A percentile compares a stretch with the other conserved stretches of the same genome.
Conservation (phyloP, 805 yeast species). For the Helenozyma baotianmanensis region DNA sequence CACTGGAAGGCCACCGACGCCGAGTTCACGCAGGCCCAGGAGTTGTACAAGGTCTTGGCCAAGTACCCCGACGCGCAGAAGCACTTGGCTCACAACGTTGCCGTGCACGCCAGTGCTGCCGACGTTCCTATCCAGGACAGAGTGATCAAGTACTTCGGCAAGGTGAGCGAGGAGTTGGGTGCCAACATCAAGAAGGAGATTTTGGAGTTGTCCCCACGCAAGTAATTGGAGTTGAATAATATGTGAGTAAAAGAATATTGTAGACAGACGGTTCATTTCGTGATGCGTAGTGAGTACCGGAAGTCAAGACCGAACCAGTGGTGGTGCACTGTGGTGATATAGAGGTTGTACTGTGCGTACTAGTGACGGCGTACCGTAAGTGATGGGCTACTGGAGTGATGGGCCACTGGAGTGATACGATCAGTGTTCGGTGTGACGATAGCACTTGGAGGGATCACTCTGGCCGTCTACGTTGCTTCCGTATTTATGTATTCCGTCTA, state of each 20-base stretch:
- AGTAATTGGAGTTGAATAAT: slow-evolving; percentile 12
- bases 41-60: slow-evolving; percentile 73
- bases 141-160: slow-evolving; percentile 69
- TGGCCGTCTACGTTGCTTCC: too few species aligned
- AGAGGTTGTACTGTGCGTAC: too few species aligned
- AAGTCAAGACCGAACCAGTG: not conserved
- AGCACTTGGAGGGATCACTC: too few species aligned
- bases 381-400: too few species aligned
- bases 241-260: not conserved
- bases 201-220: slow-evolving; percentile 47
- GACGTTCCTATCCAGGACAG: slow-evolving; percentile 71
- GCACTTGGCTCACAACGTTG: slow-evolving; percentile 77
- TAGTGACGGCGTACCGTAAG: too few species aligned
- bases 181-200: slow-evolving; percentile 61
- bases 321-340: too few species aligned
- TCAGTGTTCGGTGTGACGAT: too few species aligned
- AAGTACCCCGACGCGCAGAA: slow-evolving; percentile 78
- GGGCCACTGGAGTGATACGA: too few species aligned
- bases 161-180: slow-evolving; percentile 69
- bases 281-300: too few species aligned
- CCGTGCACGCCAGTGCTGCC: slow-evolving; percentile 69
- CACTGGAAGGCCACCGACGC: slow-evolving; percentile 77
- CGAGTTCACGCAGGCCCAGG: slow-evolving; percentile 76
- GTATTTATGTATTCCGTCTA: too few species aligned
- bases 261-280: not conserved